These are phyloP conservation scores for Chenopodium album DNA, from an alignment of 148 eudicot genomes.

Conservation along the genomic window DNA sequence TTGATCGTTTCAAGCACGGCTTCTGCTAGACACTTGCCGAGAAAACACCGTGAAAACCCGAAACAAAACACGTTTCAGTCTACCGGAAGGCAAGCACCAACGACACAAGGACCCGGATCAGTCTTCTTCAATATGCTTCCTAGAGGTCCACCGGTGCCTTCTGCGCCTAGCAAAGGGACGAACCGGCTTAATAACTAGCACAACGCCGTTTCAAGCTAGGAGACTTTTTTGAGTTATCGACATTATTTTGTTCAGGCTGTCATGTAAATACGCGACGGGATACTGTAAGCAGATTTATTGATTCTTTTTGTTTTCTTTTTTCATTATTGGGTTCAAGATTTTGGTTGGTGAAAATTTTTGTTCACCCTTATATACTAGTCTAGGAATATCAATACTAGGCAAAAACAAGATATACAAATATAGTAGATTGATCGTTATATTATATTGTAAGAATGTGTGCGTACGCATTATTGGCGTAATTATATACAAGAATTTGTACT, in stretches of 20 bases:
- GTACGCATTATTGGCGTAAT: too few species aligned
- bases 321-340: neutral
- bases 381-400: neutral
- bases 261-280: constrained; percentile 22
- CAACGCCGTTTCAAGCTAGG: neutral
- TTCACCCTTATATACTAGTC: constrained; percentile 3
- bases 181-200: constrained; percentile 9
- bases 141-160: constrained; percentile 23
- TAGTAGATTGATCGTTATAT: neutral
- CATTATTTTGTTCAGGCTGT: neutral
- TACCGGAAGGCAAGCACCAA: neutral
- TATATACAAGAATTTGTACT: too few species aligned
- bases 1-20: constrained; percentile 12
- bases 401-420: neutral
- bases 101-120: constrained; percentile 1
- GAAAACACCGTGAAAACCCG: neutral
- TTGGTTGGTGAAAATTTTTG: constrained; percentile 6
- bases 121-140: constrained; percentile 32
- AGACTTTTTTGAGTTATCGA: neutral
- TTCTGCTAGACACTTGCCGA: constrained; percentile 13
- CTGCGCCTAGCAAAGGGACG: constrained; percentile 33
- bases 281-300: constrained; percentile 11
- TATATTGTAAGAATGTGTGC: neutral
- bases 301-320: neutral
- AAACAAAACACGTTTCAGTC: neutral